Percentiles rank a stretch among this genome's conserved stretches.
phyloP scores from a whole-genome alignment of 2,329 filamentous ascomycete species.

The Cladosporium sp. region DNA sequence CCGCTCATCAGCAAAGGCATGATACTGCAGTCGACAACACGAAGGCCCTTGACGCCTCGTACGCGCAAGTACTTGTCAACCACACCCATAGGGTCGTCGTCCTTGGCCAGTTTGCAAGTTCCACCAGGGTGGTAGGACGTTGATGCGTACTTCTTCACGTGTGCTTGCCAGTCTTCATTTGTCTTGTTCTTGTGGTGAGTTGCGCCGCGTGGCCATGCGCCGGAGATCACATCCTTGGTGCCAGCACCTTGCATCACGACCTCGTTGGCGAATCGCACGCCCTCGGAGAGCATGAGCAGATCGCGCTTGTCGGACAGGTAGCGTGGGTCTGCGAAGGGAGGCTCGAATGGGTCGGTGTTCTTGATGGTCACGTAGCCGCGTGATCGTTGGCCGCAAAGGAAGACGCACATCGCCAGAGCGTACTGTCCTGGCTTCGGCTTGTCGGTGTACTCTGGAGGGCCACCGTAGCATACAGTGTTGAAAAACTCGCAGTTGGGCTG shows the following conservation, averaged over 20 bases:
- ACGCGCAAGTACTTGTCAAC: slow-evolving; percentile 53
- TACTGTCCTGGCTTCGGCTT: slow-evolving; percentile 52
- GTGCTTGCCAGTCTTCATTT: slow-evolving; percentile 56
- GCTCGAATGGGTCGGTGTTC: slow-evolving; percentile 45
- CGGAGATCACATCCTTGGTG: slow-evolving; percentile 57
- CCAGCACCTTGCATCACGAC: slow-evolving; percentile 55
- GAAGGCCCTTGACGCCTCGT: slow-evolving; percentile 48
- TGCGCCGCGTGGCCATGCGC: slow-evolving; percentile 53
- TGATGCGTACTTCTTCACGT: slow-evolving; percentile 52
- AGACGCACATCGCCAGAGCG: slow-evolving; percentile 55
- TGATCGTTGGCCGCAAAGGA: slow-evolving; percentile 56
- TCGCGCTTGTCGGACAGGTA: slow-evolving; percentile 58
- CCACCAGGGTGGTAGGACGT: slow-evolving; percentile 53
- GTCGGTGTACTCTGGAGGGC: slow-evolving; percentile 54
- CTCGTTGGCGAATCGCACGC: slow-evolving; percentile 56
- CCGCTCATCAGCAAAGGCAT: slow-evolving; percentile 51
- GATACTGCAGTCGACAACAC: slow-evolving; percentile 52
- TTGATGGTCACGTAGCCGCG: slow-evolving; percentile 53
- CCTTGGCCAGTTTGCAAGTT: slow-evolving; percentile 54
- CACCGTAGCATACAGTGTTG: slow-evolving; percentile 59
- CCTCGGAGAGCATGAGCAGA: slow-evolving; percentile 56
- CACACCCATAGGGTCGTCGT: slow-evolving; percentile 47
- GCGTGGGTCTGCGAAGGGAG: slow-evolving; percentile 56
- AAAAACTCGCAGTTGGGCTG: slow-evolving; percentile 63
- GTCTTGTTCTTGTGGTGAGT: slow-evolving; percentile 51